These are phyloP conservation scores for Ascosphaera apis DNA, from an alignment of 2,329 filamentous ascomycete genomes.

Conservation along the genomic window DNA sequence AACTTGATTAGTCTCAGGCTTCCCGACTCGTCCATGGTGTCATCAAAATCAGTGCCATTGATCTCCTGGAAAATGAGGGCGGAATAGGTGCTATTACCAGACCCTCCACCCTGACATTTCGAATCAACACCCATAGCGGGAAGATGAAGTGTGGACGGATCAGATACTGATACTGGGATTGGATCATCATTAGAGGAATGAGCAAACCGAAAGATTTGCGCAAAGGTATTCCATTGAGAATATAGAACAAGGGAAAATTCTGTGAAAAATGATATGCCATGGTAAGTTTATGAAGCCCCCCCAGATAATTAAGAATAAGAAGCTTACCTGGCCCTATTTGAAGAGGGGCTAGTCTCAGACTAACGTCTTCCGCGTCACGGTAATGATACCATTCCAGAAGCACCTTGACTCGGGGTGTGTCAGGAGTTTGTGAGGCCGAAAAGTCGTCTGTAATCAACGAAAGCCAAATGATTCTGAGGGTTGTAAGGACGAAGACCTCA, in stretches of 20 bases:
- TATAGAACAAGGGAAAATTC: conserved; percentile 18
- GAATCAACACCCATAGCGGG: conserved; percentile 5
- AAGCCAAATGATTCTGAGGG: conserved; percentile 25
- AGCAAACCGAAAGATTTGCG: conserved; percentile 13
- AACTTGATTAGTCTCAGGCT: conserved; percentile 14
- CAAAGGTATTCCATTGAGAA: conserved; percentile 16
- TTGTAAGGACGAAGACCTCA: conserved; percentile 31
- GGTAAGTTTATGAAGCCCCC: too few species aligned
- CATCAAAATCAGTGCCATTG: conserved; percentile 7
- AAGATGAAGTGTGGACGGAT: conserved; percentile 14
- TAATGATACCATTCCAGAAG: conserved; percentile 31
- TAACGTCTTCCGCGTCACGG: conserved; percentile 28
- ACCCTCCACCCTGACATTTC: neutral
- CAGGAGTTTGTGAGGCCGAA: conserved; percentile 4
- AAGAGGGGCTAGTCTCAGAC: conserved; percentile 20
- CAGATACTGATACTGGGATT: conserved; percentile 9
- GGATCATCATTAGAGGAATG: conserved; percentile 7
- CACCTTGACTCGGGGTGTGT: conserved; percentile 13
- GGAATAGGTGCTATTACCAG: conserved; percentile 8
- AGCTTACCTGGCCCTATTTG: conserved; percentile 11
- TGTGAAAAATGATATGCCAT: conserved; percentile 8
- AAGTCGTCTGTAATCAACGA: conserved; percentile 14
- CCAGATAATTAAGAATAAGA: conserved; percentile 1
- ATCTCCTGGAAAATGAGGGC: conserved; percentile 15
- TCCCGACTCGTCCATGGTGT: conserved; percentile 6